Base-by-base conservation (phyloP, 352 stramenopile genomes). In the Pythium vanterpoolii region DNA sequence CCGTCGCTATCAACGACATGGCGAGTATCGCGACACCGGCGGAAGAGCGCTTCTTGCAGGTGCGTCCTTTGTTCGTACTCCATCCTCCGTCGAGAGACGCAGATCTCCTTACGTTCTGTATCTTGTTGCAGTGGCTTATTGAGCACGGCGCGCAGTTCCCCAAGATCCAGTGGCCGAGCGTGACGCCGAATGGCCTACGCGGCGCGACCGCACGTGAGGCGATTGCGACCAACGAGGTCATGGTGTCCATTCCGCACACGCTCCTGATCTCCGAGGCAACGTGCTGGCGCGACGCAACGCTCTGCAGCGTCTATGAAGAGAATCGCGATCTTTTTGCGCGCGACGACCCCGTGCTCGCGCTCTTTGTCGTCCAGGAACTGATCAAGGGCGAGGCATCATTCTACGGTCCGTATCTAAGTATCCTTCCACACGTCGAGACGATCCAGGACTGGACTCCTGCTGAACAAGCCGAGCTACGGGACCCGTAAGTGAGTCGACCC, bases 321-420 rank as follows among this genome's bases (percentile, higher is more conserved):
- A 84, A 92, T 58, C 59, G 69, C 47, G 77, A 86, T 57, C 69
- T 93, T 0, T 93, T 93, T 38, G 52, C 83, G 19, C 74, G 79
- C 24, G 86, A 93, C 56, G 90, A 97, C 64, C 78, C 86, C 10
- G 69, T 96, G 18, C 58, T 98, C 24, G 73, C 77, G 50, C 65
- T 97, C 23, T 97, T 93, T 48, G 60, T 98, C 1, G 77, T 92
- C 56, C 82, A 81, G 11, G 86, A 98, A 66, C 56, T 90, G 44
- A 58, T 79, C 6, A 64, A 71, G 10, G 76, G 67, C 4, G 69
- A 83, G 13, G 57, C 62, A n/a, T 95, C 82, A 36, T 96, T 96
- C 74, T 97, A 83, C 63, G 53, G 68, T n/a, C 91, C 91, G 43
- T 98, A 97, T 64, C 60, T 98, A 18, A 44, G 61, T 44, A 90